Evolutionary conservation across 306 rosid species (phyloP).

Genomic region (Vigna trinervia): DNA sequence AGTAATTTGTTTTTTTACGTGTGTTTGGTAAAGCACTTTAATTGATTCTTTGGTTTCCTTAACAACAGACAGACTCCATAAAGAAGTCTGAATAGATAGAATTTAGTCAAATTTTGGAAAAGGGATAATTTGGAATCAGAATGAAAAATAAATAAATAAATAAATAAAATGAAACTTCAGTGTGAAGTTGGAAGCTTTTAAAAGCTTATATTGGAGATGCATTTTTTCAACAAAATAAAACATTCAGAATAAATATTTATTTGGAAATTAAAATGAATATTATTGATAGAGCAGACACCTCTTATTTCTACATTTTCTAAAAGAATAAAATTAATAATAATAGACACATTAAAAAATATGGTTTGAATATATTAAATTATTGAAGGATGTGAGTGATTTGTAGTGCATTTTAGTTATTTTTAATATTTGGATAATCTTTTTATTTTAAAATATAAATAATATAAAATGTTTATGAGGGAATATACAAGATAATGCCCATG

Average conservation of each 20-base stretch:
- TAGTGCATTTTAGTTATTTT: too few relatives aligned
- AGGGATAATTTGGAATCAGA: background rate
- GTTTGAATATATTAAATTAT: too few relatives aligned
- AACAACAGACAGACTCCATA: conserved; percentile 40
- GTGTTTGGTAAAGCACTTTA: conserved; percentile 41
- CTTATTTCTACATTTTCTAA: too few relatives aligned
- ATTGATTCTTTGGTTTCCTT: conserved; percentile 39
- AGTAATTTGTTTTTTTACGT: background rate
- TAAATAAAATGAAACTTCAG: conserved; percentile 3
- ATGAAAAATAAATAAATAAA: background rate
- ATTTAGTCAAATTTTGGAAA: conserved; percentile 6
- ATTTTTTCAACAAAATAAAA: conserved; percentile 18
- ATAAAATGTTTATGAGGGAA: too few relatives aligned
- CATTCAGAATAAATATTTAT: background rate
- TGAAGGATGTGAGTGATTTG: too few relatives aligned
- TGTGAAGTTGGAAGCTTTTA: conserved; percentile 22
- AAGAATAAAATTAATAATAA: too few relatives aligned
- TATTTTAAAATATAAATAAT: too few relatives aligned
- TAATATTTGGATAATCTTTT: too few relatives aligned
- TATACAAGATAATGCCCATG: too few relatives aligned
- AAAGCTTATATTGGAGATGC: background rate
- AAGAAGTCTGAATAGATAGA: conserved; percentile 29
- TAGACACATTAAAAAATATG: too few relatives aligned
- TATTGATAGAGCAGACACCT: too few relatives aligned
- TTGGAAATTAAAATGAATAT: background rate